A percentile compares a stretch with the other conserved stretches of the same genome.
phyloP scores from a whole-genome alignment of 164 flowering plant genomes.

The Vitis amurensis region DNA sequence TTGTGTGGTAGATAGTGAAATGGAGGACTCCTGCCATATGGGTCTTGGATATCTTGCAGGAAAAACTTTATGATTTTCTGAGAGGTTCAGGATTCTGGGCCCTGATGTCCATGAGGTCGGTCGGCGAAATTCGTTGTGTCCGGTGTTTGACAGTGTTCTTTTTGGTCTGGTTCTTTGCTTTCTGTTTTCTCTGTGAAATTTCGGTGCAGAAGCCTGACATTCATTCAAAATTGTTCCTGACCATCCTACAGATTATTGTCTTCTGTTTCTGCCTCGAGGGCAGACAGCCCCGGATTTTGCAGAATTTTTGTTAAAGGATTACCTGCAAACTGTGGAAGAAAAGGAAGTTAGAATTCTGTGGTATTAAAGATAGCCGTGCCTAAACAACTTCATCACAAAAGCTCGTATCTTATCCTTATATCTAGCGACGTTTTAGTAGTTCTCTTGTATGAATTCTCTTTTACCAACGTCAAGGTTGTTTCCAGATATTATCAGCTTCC shows the following conservation, averaged over 20 bases:
- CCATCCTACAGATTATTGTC: conserved; percentile 1
- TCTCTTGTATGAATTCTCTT: no score
- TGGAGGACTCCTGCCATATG: conserved; percentile 2
- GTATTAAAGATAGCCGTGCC: neutral
- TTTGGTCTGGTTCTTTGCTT: neutral
- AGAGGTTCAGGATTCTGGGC: conserved; percentile 8
- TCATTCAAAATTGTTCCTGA: conserved; percentile 2
- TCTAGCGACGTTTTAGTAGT: no score
- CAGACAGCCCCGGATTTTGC: no score
- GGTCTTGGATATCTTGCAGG: conserved; percentile 8
- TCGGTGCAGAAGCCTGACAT: conserved; percentile 11
- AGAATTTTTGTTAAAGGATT: neutral
- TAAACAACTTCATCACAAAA: neutral
- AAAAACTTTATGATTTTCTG: conserved; percentile 3
- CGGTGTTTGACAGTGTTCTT: conserved; percentile 6
- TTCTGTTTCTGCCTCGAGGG: neutral
- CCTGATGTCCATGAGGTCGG: conserved; percentile 1
- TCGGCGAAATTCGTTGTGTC: neutral
- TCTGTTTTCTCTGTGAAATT: conserved; percentile 9
- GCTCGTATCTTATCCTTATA: no score
- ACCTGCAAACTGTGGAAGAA: conserved; percentile 1
- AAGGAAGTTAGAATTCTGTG: neutral
- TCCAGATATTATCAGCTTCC: no score
- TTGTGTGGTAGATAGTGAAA: neutral
- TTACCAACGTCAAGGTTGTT: no score